Conservation (phyloP, 192 early-diverging fungal species). For the Coemansia sp. region DNA sequence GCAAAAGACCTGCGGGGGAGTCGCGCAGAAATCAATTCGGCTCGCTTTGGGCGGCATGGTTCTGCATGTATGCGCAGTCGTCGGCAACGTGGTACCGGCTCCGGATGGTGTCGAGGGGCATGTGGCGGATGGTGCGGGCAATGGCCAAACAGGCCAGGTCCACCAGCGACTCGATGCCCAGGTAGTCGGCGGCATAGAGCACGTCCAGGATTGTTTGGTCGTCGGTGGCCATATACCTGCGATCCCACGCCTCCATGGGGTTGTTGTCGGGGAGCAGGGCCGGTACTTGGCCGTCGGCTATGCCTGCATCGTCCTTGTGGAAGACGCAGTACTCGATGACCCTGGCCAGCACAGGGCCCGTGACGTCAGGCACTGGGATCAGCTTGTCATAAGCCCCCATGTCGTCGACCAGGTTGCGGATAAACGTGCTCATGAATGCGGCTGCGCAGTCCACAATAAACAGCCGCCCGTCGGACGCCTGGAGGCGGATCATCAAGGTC, state of each 20-base stretch:
- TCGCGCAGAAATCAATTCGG: too few species aligned
- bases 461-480: slow-evolving; percentile 56
- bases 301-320: slow-evolving; percentile 63
- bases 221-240: slow-evolving; percentile 61
- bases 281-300: slow-evolving; percentile 9
- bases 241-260: slow-evolving; percentile 71
- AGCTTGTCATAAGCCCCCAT: slow-evolving; percentile 53
- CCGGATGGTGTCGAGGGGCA: slow-evolving; percentile 82
- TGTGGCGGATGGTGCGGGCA: slow-evolving; percentile 90
- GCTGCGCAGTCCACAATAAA: slow-evolving; percentile 58
- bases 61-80: too few species aligned
- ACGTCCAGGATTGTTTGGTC: slow-evolving; percentile 65
- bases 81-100: slow-evolving; percentile 87
- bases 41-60: too few species aligned
- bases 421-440: slow-evolving; percentile 60
- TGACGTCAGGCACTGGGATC: slow-evolving; percentile 69
- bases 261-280: slow-evolving; percentile 48
- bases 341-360: slow-evolving; percentile 57
- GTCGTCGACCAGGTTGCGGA: slow-evolving; percentile 72
- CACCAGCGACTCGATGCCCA: slow-evolving; percentile 88
- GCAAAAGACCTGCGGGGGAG: too few species aligned
- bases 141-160: slow-evolving; percentile 92
- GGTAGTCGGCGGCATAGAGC: slow-evolving; percentile 73
- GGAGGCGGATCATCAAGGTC: slow-evolving; percentile 42
- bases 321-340: slow-evolving; percentile 72